phyloP scores from a whole-genome alignment of 1,284 basidiomycete genomes.

The Blastosporella zonata region DNA sequence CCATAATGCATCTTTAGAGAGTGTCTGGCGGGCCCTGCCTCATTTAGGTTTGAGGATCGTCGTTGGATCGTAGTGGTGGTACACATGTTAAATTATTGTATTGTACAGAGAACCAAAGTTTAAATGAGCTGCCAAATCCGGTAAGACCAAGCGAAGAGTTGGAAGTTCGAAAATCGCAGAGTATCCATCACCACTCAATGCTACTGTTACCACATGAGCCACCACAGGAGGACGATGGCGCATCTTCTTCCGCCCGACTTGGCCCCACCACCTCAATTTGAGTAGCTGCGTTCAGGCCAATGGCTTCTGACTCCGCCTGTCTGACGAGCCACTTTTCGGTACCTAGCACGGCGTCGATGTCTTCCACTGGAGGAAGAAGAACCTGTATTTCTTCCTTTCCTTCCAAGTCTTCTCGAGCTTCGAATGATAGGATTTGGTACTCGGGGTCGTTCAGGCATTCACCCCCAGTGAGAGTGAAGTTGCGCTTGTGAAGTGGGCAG shows the following conservation, averaged over 20 bases:
- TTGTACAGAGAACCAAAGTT: no score
- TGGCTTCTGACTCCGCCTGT: slow-evolving; percentile 48
- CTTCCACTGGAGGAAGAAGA: slow-evolving; percentile 54
- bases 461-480: slow-evolving; percentile 58
- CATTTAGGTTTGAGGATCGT: no score
- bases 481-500: slow-evolving; percentile 73
- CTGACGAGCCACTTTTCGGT: slow-evolving; percentile 63
- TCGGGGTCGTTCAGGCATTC: slow-evolving; percentile 60
- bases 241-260: slow-evolving; percentile 4
- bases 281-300: slow-evolving; percentile 38
- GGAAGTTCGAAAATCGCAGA: not conserved
- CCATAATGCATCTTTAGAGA: no score
- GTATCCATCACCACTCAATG: slow-evolving; percentile 18
- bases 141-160: not conserved
- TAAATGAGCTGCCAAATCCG: no score
- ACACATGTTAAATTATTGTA: no score
- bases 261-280: slow-evolving; percentile 43
- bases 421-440: slow-evolving; percentile 55
- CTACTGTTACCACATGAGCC: slow-evolving; percentile 17
- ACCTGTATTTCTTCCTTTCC: slow-evolving; percentile 44
- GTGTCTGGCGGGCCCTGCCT: no score
- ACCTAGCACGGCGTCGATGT: slow-evolving; percentile 64
- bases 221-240: slow-evolving; percentile 10
- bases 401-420: slow-evolving; percentile 45
- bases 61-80: no score